Percentiles rank a stretch among this genome's conserved stretches.
phyloP scores from a whole-genome alignment of 1,139 yeast species.

The Sugiyamaella grinbergsii region DNA sequence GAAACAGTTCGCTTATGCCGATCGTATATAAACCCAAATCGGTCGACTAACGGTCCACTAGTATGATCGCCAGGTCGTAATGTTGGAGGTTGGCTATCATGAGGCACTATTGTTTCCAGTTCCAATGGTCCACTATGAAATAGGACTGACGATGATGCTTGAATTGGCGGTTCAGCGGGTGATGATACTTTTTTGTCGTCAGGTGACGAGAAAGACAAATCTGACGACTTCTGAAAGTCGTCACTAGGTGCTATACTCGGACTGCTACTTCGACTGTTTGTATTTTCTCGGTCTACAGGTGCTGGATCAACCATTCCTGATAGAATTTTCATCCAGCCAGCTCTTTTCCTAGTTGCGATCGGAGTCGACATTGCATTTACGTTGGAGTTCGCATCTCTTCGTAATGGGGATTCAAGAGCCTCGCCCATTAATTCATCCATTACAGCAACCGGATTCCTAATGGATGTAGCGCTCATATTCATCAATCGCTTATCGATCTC shows the following conservation, averaged over 20 bases:
- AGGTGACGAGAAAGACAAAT: background rate
- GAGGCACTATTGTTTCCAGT: slow-evolving; percentile 48
- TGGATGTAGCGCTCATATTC: slow-evolving; percentile 33
- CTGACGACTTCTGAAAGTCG: background rate
- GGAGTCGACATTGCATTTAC: slow-evolving; percentile 5
- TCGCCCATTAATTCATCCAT: slow-evolving; percentile 40
- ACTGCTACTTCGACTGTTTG: background rate
- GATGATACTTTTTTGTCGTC: background rate
- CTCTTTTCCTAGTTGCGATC: background rate
- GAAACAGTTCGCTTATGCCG: slow-evolving; percentile 8
- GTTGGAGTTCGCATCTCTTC: background rate
- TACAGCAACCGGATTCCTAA: slow-evolving; percentile 34
- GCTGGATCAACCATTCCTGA: slow-evolving; percentile 9
- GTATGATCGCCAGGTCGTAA: slow-evolving; percentile 36
- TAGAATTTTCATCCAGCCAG: slow-evolving; percentile 10
- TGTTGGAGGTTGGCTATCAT: slow-evolving; percentile 44
- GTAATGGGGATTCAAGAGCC: slow-evolving; percentile 34
- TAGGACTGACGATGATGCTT: slow-evolving; percentile 13
- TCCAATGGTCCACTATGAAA: slow-evolving; percentile 49
- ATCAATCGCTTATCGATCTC: slow-evolving; percentile 50
- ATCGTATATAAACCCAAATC: slow-evolving; percentile 53
- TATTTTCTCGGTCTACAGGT: background rate
- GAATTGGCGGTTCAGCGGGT: background rate
- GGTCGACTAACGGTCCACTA: slow-evolving; percentile 44
- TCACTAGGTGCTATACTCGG: background rate